These are phyloP conservation scores for Beauveria medogensis DNA, from an alignment of 2,329 filamentous ascomycete species.

Conservation along the genomic window DNA sequence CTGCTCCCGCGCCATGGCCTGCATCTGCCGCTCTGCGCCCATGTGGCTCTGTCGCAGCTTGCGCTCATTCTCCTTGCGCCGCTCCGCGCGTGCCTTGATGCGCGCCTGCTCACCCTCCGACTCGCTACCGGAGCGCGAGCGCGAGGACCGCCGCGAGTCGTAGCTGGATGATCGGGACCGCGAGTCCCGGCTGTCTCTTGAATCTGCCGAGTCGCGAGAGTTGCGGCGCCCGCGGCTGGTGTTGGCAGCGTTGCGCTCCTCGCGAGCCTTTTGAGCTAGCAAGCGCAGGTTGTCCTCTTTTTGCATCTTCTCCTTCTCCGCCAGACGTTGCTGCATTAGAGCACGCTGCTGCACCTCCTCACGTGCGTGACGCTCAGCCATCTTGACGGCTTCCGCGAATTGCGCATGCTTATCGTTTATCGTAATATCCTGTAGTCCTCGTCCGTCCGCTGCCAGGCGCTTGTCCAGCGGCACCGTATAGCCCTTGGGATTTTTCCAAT, in stretches of 20 bases:
- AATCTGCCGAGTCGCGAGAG: slow-evolving; percentile 28
- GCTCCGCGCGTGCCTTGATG: slow-evolving; percentile 69
- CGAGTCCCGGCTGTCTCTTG: slow-evolving; percentile 33
- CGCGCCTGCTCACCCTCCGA: slow-evolving; percentile 67
- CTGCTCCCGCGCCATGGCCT: slow-evolving; percentile 90
- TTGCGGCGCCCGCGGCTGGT: slow-evolving; percentile 35
- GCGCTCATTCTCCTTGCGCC: slow-evolving; percentile 73
- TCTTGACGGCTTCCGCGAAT: slow-evolving; percentile 88
- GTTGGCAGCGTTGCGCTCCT: slow-evolving; percentile 57
- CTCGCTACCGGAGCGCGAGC: slow-evolving; percentile 45
- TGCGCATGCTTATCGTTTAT: slow-evolving; percentile 99
- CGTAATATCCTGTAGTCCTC: slow-evolving; percentile 83
- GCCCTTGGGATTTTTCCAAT: slow-evolving; percentile 99
- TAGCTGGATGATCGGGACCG: slow-evolving; percentile 29
- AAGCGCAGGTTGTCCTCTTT: slow-evolving; percentile 88
- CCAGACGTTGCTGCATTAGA: slow-evolving; percentile 89
- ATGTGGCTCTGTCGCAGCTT: slow-evolving; percentile 90
- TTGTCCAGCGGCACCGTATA: slow-evolving; percentile 96
- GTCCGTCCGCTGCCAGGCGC: slow-evolving; percentile 84
- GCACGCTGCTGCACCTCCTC: slow-evolving; percentile 91
- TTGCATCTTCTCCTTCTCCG: slow-evolving; percentile 90
- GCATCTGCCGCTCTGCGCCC: slow-evolving; percentile 84
- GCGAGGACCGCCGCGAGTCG: slow-evolving; percentile 23
- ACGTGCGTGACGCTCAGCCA: slow-evolving; percentile 86
- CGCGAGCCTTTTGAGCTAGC: slow-evolving; percentile 83